Evolutionary conservation across 495 filamentous ascomycete species (phyloP).

Genomic region (Thozetella sp.): DNA sequence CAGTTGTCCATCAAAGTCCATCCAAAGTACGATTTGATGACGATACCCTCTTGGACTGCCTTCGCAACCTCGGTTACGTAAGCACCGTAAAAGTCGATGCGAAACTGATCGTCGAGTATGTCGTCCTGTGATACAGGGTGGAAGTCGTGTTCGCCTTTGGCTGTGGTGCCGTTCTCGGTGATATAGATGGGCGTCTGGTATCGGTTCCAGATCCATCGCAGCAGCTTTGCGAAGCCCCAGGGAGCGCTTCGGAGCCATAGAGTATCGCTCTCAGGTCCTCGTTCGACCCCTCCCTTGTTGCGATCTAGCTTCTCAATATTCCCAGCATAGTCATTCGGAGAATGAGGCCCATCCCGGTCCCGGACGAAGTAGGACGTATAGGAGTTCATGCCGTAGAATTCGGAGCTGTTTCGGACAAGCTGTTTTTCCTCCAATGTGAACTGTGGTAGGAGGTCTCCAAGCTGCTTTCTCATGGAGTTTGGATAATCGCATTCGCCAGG

Average conservation of each 20-base stretch:
- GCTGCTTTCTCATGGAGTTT: conserved; percentile 45
- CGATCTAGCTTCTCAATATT: conserved; percentile 43
- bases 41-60: conserved; percentile 43
- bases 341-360: conserved; percentile 33
- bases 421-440: conserved; percentile 41
- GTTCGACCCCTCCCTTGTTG: conserved; percentile 44
- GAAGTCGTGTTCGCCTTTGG: conserved; percentile 42
- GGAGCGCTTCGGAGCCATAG: conserved; percentile 44
- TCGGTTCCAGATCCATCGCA: conserved; percentile 42
- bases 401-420: conserved; percentile 44
- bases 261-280: conserved; percentile 48
- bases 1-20: conserved; percentile 52
- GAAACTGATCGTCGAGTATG: conserved; percentile 40
- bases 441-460: conserved; percentile 43
- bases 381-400: conserved; percentile 56
- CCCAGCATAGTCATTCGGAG: conserved; percentile 45
- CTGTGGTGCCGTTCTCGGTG: conserved; percentile 52
- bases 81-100: conserved; percentile 45
- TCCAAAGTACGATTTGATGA: conserved; percentile 49
- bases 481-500: conserved; percentile 48
- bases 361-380: conserved; percentile 50
- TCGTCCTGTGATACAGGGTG: conserved; percentile 23
- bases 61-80: conserved; percentile 46
- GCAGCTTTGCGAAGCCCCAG: conserved; percentile 43
- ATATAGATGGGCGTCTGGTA: conserved; percentile 50